phyloP scores from a whole-genome alignment of 78 protist genomes.

The Bodo saltans region DNA sequence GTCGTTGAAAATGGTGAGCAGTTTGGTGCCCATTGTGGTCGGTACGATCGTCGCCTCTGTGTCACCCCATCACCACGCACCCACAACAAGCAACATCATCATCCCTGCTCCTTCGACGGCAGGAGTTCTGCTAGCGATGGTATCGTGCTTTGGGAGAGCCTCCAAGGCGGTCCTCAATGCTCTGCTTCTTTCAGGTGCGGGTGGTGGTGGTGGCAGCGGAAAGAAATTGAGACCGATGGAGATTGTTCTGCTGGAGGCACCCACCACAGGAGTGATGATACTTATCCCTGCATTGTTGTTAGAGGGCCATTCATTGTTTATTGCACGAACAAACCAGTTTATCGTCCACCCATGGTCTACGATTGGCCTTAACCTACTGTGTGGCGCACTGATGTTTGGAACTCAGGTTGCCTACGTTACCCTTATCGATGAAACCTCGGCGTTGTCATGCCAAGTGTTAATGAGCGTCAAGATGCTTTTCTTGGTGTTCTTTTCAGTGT shows the following conservation, averaged over 20 bases:
- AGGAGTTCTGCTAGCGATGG: not conserved
- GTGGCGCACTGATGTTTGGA: slow-evolving; percentile 11
- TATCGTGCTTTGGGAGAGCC: slow-evolving; percentile 11
- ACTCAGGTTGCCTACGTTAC: slow-evolving; percentile 5
- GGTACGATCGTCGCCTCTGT: not conserved
- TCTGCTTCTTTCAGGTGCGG: no score
- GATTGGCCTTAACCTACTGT: not conserved
- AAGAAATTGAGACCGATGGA: not conserved
- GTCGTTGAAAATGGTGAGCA: not conserved
- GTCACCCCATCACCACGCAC: not conserved
- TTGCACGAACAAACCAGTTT: no score
- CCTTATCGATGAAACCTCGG: not conserved
- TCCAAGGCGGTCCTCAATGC: not conserved
- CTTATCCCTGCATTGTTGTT: not conserved
- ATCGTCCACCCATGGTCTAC: no score
- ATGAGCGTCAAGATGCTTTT: slow-evolving; percentile 11
- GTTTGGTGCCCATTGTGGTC: slow-evolving; percentile 1
- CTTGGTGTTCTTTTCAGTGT: not conserved
- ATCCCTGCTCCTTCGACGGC: not conserved
- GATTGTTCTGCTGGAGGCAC: not conserved
- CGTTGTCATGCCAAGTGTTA: slow-evolving; percentile 17
- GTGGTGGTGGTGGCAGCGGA: not conserved
- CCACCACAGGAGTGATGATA: not conserved
- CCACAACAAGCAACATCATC: no score
- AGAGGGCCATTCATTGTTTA: not conserved